phyloP scores from a whole-genome alignment of 2,329 filamentous ascomycete species.

The Teratosphaeriaceae sp. region DNA sequence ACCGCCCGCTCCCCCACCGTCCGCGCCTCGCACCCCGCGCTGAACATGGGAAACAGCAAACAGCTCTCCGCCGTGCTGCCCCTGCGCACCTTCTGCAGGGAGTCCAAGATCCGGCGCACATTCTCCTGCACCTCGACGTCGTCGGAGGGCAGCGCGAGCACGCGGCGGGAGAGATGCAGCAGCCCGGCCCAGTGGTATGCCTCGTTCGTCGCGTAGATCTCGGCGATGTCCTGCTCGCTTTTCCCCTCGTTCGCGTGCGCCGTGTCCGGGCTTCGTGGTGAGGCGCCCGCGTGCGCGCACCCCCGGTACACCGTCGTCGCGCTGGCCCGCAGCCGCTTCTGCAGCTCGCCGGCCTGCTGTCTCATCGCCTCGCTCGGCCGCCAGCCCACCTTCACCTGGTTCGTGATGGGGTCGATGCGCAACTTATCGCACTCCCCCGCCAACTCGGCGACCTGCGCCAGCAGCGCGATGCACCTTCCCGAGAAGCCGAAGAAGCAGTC shows the following conservation, averaged over 20 bases:
- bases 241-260: slow-evolving; percentile 33
- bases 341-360: slow-evolving; percentile 52
- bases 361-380: slow-evolving; percentile 49
- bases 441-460: slow-evolving; percentile 66
- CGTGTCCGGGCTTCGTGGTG: too few species aligned
- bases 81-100: slow-evolving; percentile 55
- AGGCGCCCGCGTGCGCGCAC: slow-evolving; percentile 37
- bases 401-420: slow-evolving; percentile 51
- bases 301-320: slow-evolving; percentile 35
- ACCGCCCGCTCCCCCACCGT: slow-evolving; percentile 50
- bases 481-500: slow-evolving; percentile 80
- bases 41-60: slow-evolving; percentile 74
- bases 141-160: slow-evolving; percentile 54
- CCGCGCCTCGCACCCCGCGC: slow-evolving; percentile 67
- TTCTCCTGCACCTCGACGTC: slow-evolving; percentile 57
- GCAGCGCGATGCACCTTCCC: slow-evolving; percentile 60
- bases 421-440: slow-evolving; percentile 61
- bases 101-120: slow-evolving; percentile 56
- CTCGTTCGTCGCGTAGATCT: slow-evolving; percentile 66
- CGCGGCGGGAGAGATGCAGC: slow-evolving; percentile 67
- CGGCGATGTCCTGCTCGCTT: slow-evolving; percentile 52
- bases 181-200: slow-evolving; percentile 75
- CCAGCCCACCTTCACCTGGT: slow-evolving; percentile 49
- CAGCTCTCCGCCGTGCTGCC: slow-evolving; percentile 69
- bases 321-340: slow-evolving; percentile 55